Evolutionary conservation across 257 asterid species (phyloP), one percentile per base, ranked within the genome.

Genomic region (Scutellaria galericulata): DNA sequence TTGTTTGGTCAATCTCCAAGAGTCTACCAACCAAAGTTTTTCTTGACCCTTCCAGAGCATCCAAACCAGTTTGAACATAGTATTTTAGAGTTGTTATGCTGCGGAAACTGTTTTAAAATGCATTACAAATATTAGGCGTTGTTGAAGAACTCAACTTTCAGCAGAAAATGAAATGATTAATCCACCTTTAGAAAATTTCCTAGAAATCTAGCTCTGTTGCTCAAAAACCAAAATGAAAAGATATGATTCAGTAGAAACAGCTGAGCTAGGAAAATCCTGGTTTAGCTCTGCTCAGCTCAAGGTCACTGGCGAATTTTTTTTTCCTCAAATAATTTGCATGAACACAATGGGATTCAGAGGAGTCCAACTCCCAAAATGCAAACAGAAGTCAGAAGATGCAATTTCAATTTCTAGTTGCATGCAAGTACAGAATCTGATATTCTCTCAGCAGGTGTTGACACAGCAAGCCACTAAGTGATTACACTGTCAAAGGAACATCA

Each of bases 11-110:
- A 71, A 94, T 86, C 66, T 87, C 91, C 84, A 90, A 78, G 79
- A 94, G 92, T 76, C 85, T 87, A 77, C 83, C 88, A 72, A 94
- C 85, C 63, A 94, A 83, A 72, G 80, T 79, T 73, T 79, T 83
- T 84, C 99, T 86, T 3, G 93, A 90, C 75, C 72, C 92, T 80
- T 90, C 95, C 78, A 94, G 81, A 64, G 90, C 79, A 88, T 87
- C 96, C 87, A 92, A 74, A 70, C 97, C 92, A 75, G 98, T 89
- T 85, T 94, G 95, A 79, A 94, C 76, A 70, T 84, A 87, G 82
- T 86, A 89, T 75, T 87, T 87, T 41, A 93, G 72, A 55, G 89
- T 58, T 68, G 90, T 81, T 74, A 85, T 82, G 91, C 97, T 91
- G 78, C 88, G 88, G 75, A 89, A 91, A 82, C 98, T 94, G 93